Evolutionary conservation across 2,329 filamentous ascomycete genomes (phyloP).

Genomic region (Elsinoe batatas): DNA sequence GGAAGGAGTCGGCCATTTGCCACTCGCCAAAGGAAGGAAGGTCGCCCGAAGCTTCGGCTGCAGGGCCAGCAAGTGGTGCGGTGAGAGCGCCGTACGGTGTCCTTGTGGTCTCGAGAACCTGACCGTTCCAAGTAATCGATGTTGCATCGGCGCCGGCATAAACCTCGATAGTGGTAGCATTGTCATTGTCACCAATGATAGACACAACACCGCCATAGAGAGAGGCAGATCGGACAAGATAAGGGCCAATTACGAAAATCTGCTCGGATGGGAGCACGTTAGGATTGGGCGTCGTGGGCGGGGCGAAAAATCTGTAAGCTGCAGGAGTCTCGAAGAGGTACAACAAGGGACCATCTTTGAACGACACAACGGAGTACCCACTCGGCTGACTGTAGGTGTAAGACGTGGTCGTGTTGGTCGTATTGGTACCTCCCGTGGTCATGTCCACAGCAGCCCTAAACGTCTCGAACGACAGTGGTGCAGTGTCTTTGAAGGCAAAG

Average conservation of each 20-base stretch:
- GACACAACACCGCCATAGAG: conserved; percentile 27
- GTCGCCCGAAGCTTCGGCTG: conserved; percentile 19
- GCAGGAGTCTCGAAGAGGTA: conserved; percentile 45
- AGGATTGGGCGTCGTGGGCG: conserved; percentile 39
- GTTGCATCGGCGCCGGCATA: conserved; percentile 28
- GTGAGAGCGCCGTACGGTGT: conserved; percentile 31
- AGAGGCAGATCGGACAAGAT: conserved; percentile 30
- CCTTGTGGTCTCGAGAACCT: conserved; percentile 22
- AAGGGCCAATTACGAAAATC: conserved; percentile 33
- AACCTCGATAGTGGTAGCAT: conserved; percentile 30
- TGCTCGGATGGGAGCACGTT: conserved; percentile 37
- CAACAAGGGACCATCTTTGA: conserved; percentile 41
- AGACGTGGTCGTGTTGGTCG: not conserved
- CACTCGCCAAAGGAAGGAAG: conserved; percentile 37
- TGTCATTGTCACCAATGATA: conserved; percentile 30
- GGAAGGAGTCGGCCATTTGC: conserved; percentile 41
- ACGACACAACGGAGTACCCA: conserved; percentile 32
- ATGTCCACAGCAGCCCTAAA: not conserved
- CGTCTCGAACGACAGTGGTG: conserved; percentile 14
- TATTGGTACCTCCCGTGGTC: not conserved
- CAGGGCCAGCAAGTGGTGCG: conserved; percentile 23
- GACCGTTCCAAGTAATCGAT: conserved; percentile 32
- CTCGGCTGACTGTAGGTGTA: conserved; percentile 14
- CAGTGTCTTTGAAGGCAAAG: conserved; percentile 17
- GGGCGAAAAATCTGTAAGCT: conserved; percentile 49